Evolutionary conservation across 2,329 filamentous ascomycete genomes (phyloP).

Genomic region (Tolypocladium cylindrosporum): DNA sequence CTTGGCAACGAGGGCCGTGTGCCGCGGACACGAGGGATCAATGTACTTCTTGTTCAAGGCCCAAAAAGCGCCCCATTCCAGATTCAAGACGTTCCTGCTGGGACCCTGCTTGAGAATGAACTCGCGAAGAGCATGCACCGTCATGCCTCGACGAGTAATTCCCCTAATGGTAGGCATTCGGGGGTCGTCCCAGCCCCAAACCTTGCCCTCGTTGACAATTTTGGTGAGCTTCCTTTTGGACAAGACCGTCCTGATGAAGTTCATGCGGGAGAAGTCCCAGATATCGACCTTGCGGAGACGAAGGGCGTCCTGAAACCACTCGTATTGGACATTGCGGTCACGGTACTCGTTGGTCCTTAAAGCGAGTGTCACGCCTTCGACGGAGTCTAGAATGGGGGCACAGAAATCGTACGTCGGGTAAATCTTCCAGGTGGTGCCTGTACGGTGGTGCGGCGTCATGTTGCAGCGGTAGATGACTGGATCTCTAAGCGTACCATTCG

Average conservation of each 20-base stretch:
- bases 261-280: constrained; percentile 79
- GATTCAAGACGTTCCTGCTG: constrained; percentile 63
- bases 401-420: constrained; percentile 85
- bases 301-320: constrained; percentile 72
- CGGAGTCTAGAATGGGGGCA: constrained; percentile 68
- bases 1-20: constrained; percentile 57
- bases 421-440: constrained; percentile 70
- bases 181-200: constrained; percentile 77
- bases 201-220: constrained; percentile 64
- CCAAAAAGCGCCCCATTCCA: constrained; percentile 65
- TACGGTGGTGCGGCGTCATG: constrained; percentile 63
- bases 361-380: constrained; percentile 77
- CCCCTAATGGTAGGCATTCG: constrained; percentile 70
- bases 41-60: constrained; percentile 64
- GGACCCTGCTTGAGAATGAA: constrained; percentile 72
- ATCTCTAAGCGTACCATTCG: constrained; percentile 92
- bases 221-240: constrained; percentile 82
- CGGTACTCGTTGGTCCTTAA: constrained; percentile 80
- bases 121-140: constrained; percentile 61
- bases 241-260: constrained; percentile 73
- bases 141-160: constrained; percentile 62
- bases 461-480: constrained; percentile 97
- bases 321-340: constrained; percentile 76
- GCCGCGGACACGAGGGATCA: constrained; percentile 58
- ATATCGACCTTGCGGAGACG: constrained; percentile 68